Percentiles rank a stretch among this genome's conserved stretches.
Conservation (phyloP, 2,329 filamentous ascomycete genomes). For the Rhexocercosporidium sp. region DNA sequence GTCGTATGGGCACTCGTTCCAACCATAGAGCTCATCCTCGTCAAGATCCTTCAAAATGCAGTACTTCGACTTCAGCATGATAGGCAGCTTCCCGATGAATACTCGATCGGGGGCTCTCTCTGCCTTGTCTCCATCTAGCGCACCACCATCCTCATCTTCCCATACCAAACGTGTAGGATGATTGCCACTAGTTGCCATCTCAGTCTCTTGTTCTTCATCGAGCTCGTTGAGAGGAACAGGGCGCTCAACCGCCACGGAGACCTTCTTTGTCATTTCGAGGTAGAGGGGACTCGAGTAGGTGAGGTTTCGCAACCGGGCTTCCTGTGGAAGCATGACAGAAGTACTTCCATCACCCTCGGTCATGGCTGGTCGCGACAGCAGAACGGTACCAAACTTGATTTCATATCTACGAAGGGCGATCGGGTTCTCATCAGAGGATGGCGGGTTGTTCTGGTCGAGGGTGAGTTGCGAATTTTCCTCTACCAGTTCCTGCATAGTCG, state of each 20-base stretch:
- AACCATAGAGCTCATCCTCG: conserved; percentile 84
- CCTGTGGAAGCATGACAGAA: conserved; percentile 86
- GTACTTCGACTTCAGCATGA: conserved; percentile 98
- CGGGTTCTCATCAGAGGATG: conserved; percentile 74
- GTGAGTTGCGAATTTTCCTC: conserved; percentile 89
- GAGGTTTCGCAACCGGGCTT: conserved; percentile 92
- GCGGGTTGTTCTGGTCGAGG: conserved; percentile 90
- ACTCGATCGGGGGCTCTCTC: conserved; percentile 60
- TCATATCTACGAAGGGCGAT: conserved; percentile 91
- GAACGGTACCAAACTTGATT: conserved; percentile 90
- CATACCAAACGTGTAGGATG: conserved; percentile 63
- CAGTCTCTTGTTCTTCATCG: conserved; percentile 65
- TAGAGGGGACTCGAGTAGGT: conserved; percentile 95
- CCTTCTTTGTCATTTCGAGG: conserved; percentile 83
- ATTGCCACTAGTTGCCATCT: conserved; percentile 60
- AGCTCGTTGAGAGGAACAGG: conserved; percentile 70
- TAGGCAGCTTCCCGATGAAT: conserved; percentile 93
- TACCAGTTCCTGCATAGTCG: conserved; percentile 93
- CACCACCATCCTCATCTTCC: conserved; percentile 57
- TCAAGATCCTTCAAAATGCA: conserved; percentile 85
- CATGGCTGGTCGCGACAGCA: conserved; percentile 87
- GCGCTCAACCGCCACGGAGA: conserved; percentile 81
- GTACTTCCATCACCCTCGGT: conserved; percentile 92
- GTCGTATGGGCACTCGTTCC: conserved; percentile 98
- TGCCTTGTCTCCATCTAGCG: conserved; percentile 51